phyloP scores from a whole-genome alignment of 2,329 filamentous ascomycete genomes.

The Colletotrichum sp. region DNA sequence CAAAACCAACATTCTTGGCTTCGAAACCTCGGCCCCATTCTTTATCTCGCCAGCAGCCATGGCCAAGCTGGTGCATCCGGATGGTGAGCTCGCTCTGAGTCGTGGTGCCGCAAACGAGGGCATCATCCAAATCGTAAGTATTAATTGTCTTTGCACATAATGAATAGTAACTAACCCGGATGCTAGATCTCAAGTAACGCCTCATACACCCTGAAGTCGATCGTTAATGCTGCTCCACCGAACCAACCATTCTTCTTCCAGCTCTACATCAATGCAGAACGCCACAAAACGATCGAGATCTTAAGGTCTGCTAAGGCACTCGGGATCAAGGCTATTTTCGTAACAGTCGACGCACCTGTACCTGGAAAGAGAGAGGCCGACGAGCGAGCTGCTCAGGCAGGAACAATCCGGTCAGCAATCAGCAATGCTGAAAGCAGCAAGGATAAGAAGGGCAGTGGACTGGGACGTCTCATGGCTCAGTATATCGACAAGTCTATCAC shows the following conservation, averaged over 20 bases:
- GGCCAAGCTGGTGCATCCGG: slow-evolving; percentile 65
- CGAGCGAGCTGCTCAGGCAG: slow-evolving; percentile 48
- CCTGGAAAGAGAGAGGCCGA: slow-evolving; percentile 58
- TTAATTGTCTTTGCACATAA: accelerated
- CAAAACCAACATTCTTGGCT: slow-evolving; percentile 58
- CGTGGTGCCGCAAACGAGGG: slow-evolving; percentile 43
- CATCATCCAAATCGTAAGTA: slow-evolving; percentile 52
- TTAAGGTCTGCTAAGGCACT: slow-evolving; percentile 48
- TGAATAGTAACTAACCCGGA: accelerated
- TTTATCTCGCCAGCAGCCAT: slow-evolving; percentile 70
- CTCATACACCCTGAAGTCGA: slow-evolving; percentile 50
- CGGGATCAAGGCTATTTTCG: slow-evolving; percentile 57
- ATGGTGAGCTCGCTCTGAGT: slow-evolving; percentile 52
- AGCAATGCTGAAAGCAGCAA: slow-evolving; percentile 50
- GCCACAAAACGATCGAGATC: slow-evolving; percentile 53
- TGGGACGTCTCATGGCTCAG: slow-evolving; percentile 49
- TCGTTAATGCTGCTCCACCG: slow-evolving; percentile 39
- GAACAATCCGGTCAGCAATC: slow-evolving; percentile 41
- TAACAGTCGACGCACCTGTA: slow-evolving; percentile 64
- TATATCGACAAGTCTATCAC: slow-evolving; percentile 63
- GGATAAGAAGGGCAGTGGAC: slow-evolving; percentile 57
- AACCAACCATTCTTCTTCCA: slow-evolving; percentile 60
- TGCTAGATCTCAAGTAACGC: slow-evolving; percentile 54
- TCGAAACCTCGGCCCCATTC: slow-evolving; percentile 57
- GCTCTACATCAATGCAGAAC: slow-evolving; percentile 64